Evolutionary conservation across 176 grass and related monocot species (phyloP), one percentile per base, ranked within the genome.

Genomic region (Raddia distichophylla): DNA sequence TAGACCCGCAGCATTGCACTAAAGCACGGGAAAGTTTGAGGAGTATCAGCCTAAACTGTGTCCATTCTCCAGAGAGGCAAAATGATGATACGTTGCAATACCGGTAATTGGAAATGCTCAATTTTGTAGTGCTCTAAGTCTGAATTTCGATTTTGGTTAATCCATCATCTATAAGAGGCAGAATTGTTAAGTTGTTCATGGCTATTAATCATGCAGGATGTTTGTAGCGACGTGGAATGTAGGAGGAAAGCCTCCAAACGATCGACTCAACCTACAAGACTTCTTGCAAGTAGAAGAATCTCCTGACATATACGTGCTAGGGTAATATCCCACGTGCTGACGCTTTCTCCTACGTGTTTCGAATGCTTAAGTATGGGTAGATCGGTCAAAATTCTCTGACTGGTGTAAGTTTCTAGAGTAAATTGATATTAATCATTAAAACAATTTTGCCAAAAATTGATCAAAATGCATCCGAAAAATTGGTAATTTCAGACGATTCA

Each of bases 221-320:
- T 97, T 97, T 61, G 94, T 91, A 34, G 88, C 73, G 13, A 91
- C 91, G 56, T 93, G 94, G 94, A 97, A 97, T 71, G 94, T 97
- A 47, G 94, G 89, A 54, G 94, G 94, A 57, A 97, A 87, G 70
- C 71, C 89, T 50, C 94, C 94, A 0, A 84, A 79, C 77, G 76
- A 67, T 32, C 73, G 64, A 6, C 82, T 93, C 16, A 84, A 89
- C 60, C 78, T 93, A 4, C 79, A 89, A 7, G 94, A 93, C 37
- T 97, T 93, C 32, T 78, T 97, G 14, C 94, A 92, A 19, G 81
- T 89, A 2, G 91, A 93, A 70, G 91, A 87, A 55, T 87, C 84
- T 35, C 86, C 89, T 18, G 91, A 97, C 66, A 90, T 97, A 15
- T 97, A 93, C 60, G 89, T 97, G 18, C 63, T 97, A 22, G 91